phyloP scores from a whole-genome alignment of 2,329 filamentous ascomycete species.

The Paecilomyces variotii region DNA sequence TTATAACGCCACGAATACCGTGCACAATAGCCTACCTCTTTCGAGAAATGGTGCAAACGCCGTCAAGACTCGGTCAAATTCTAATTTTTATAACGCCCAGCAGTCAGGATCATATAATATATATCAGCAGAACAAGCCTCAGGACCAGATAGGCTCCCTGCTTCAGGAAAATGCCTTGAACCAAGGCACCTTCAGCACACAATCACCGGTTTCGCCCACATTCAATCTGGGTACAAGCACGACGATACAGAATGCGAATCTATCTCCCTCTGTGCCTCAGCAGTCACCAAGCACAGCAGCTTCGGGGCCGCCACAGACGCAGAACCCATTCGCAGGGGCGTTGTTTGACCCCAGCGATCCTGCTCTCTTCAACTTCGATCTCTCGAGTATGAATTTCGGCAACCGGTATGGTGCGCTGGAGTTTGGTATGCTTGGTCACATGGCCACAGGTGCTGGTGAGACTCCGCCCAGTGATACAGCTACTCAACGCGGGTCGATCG shows the following conservation, averaged over 20 bases:
- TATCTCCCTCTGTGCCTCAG: slow-evolving; percentile 38
- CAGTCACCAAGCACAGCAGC: slow-evolving; percentile 42
- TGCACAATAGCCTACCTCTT: slow-evolving; percentile 24
- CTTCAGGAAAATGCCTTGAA: slow-evolving; percentile 39
- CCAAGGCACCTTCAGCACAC: slow-evolving; percentile 54
- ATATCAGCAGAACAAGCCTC: slow-evolving; percentile 34
- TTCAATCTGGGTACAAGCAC: slow-evolving; percentile 49
- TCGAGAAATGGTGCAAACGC: slow-evolving; percentile 23
- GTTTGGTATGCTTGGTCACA: slow-evolving; percentile 92
- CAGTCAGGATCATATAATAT: slow-evolving; percentile 25
- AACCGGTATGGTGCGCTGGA: slow-evolving; percentile 94
- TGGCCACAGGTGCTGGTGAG: slow-evolving; percentile 85
- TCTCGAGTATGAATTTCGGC: slow-evolving; percentile 88
- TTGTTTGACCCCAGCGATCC: slow-evolving; percentile 90
- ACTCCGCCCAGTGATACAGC: slow-evolving; percentile 59
- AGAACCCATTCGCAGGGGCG: slow-evolving; percentile 43
- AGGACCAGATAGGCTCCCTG: slow-evolving; percentile 33
- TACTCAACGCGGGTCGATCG: slow-evolving; percentile 40
- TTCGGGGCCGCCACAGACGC: slow-evolving; percentile 26
- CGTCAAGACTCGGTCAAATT: slow-evolving; percentile 26
- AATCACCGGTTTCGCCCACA: slow-evolving; percentile 66
- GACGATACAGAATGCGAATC: slow-evolving; percentile 24
- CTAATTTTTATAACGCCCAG: slow-evolving; percentile 37
- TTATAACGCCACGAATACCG: slow-evolving; percentile 40
- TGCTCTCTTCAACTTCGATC: slow-evolving; percentile 89